Percentiles rank a stretch among this genome's conserved stretches.
Conservation (phyloP, 768 basidiomycete genomes). For the Hirschioporus abietinus region DNA sequence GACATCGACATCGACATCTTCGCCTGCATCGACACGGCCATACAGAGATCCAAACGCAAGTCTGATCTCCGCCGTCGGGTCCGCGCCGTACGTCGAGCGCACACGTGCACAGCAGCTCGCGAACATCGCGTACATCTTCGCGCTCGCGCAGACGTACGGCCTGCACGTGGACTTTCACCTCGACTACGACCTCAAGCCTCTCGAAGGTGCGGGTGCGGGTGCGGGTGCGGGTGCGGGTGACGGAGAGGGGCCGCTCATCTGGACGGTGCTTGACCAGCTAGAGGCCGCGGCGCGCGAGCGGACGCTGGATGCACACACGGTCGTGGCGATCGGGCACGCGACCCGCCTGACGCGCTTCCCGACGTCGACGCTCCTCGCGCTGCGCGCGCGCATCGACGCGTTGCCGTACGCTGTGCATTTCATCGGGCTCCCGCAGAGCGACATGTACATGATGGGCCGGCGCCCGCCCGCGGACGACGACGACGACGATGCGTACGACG, state of each 20-base stretch:
- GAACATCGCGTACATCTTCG: constrained; percentile 51
- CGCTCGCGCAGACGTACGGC: constrained; percentile 33
- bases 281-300: constrained; percentile 19
- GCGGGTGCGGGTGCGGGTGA: constrained; percentile 31
- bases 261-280: constrained; percentile 44
- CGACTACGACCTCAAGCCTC: constrained; percentile 56
- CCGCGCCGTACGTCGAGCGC: constrained; percentile 64
- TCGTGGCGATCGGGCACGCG: constrained; percentile 56
- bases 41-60: constrained; percentile 13
- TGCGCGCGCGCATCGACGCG: constrained; percentile 31
- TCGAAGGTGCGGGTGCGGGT: constrained; percentile 30
- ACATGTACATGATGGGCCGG: constrained; percentile 66
- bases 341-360: constrained; percentile 52
- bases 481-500: constrained; percentile 29
- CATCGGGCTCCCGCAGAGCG: constrained; percentile 56
- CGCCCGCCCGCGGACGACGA: constrained; percentile 1
- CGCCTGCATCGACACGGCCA: no score
- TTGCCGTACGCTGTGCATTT: constrained; percentile 35
- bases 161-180: constrained; percentile 61
- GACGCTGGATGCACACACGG: constrained; percentile 24
- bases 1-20: not conserved
- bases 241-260: constrained; percentile 35
- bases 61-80: constrained; percentile 51
- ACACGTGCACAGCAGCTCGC: constrained; percentile 38
- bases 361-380: constrained; percentile 37